Conservation (phyloP, 768 basidiomycete genomes). For the Leccinum truebloodii region DNA sequence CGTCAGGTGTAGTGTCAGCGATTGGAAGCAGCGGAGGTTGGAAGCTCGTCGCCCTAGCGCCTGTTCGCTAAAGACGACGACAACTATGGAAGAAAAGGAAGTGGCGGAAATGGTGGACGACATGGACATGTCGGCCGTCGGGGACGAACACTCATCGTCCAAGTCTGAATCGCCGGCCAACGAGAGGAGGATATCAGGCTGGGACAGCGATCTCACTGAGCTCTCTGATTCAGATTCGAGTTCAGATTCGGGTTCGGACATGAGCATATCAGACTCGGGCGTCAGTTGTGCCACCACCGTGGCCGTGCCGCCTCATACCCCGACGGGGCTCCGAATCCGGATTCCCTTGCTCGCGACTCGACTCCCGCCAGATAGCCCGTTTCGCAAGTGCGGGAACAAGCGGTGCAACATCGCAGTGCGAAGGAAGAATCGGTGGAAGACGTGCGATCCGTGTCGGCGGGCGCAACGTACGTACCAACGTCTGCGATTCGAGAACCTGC, state of each 20-base stretch:
- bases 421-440: conserved; percentile 40
- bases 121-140: conserved; percentile 1
- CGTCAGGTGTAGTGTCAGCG: conserved; percentile 16
- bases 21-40: conserved; percentile 21
- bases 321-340: conserved; percentile 17
- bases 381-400: conserved; percentile 35
- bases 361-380: conserved; percentile 8
- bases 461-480: conserved; percentile 38
- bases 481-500: conserved; percentile 26
- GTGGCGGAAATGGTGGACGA: not conserved
- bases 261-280: no score
- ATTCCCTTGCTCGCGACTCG: conserved; percentile 24
- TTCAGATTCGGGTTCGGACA: not conserved
- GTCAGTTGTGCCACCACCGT: not conserved
- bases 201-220: conserved; percentile 30
- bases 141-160: not conserved
- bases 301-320: not conserved
- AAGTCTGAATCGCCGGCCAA: not conserved
- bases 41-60: not conserved
- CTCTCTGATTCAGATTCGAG: conserved; percentile 19
- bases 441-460: conserved; percentile 44
- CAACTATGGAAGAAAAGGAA: not conserved
- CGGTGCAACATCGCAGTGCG: conserved; percentile 38
- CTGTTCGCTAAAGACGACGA: not conserved
- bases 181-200: conserved; percentile 7